Base-by-base conservation (phyloP, 2,329 filamentous ascomycete genomes). In the Penicillium sp. region DNA sequence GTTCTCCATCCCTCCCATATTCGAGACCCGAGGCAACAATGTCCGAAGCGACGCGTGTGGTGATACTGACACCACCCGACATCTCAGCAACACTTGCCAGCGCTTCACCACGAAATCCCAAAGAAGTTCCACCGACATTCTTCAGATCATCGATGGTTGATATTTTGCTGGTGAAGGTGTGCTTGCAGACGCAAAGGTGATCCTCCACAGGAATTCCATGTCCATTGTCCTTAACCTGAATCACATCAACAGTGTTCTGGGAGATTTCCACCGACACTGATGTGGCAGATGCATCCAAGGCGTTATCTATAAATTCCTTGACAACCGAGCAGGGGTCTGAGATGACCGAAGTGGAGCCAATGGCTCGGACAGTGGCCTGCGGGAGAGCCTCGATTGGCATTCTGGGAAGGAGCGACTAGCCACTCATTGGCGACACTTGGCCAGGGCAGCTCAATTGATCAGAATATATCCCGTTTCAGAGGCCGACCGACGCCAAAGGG, bases 241-340 rank as follows among this genome's bases (percentile, higher is more conserved):
- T 83, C n/a, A 81, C 67, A 67, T 88, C 86, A 54, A 89, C 71
- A 0, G 84, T 83, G 64, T 89, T 87, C 49, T 75, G 67, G 12
- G 83, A 81, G 6, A 89, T 80, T 60, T 88, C 86, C 38, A 90
- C 73, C 10, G 79, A 77, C 39, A 90, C 76, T 1, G 81, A 81
- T 2, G 83, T 83, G 1, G 87, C 84, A 48, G 79, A 77, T 5
- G 86, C 86, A 74, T 90, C 87, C 11, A 90, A 78, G n/a, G 86
- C 81, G 70, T 90, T 90, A 61, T 90, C 87, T 41, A 90, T 72
- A 41, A 90, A 82, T 69, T 90, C 87, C 70, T 88, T 88, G 57
- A 87, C 81, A 10, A 86, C 79, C 2, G 84, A 84, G 60, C 77
- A 80, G 7, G 85, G 77, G 66, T 87, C 83, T 10, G 81, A 79